Base-by-base conservation (phyloP, 495 filamentous ascomycete species). In the Daldinia grandis region DNA sequence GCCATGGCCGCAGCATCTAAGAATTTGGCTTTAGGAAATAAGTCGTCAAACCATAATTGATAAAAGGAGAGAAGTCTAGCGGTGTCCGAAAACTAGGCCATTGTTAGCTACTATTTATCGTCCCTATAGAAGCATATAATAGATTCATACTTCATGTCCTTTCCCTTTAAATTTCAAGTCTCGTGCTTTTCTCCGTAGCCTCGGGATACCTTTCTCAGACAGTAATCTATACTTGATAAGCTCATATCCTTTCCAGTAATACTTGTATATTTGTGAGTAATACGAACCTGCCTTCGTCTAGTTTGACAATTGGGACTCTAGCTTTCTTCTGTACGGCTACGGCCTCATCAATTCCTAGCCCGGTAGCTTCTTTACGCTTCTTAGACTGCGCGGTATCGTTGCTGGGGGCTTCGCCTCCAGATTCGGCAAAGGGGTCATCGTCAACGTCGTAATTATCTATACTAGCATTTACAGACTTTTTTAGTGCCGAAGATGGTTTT, bases 1-100 rank as follows among this genome's bases (percentile, higher is more conserved):
- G 98, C 93, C 79, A 98, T 98, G 33, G 88, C 80, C 19, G 98
- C 82, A 4, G 92, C 95, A 74, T 99, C 96, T 25, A 91, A 84
- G 65, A 99, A 98, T 75, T 93, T 96, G 1, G 94, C 95, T 70
- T 94, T 93, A 47, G 95, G 96, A 72, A 93, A 99, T 25, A 99
- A 84, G 65, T 97, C 93, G 76, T 99, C 95, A 5, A 98, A 92
- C 95, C 95, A 99, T 69, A 96, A 80, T 76, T 98, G 95, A 77
- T 98, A 99, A 75, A 94, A 91, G 44, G 91, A 90, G 64, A 99
- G 86, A 10, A 99, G 85, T 54, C 90, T 88, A 2, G 90, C 85
- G 2, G 93, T 85, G 77, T 99, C 95, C 30, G 89, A 89, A 78
- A 94, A 99, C 93, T 97, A 64, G 0, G 28, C 42, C 8, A 50